Conservation (phyloP, 164 flowering plant genomes). For the Pachysandra terminalis region DNA sequence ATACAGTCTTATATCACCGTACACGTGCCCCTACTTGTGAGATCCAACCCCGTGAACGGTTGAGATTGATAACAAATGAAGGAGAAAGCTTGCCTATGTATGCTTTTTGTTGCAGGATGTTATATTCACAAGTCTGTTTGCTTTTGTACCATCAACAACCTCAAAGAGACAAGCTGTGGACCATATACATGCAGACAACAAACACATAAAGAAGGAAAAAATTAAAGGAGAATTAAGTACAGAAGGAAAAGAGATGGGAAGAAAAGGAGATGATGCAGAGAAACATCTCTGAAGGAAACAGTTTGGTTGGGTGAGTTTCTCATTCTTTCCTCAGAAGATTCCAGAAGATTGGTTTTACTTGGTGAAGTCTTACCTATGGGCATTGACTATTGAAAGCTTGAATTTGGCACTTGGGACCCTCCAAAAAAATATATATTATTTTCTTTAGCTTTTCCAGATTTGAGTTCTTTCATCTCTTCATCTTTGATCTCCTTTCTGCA, state of each 20-base stretch:
- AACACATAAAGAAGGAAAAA: not conserved
- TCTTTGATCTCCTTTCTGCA: not conserved
- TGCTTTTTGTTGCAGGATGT: not conserved
- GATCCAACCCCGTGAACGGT: not conserved
- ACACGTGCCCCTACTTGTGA: not conserved
- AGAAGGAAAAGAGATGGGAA: not conserved
- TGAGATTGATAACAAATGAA: not conserved
- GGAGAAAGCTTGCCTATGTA: not conserved
- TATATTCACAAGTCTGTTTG: no score
- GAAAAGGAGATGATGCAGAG: not conserved
- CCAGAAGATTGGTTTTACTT: slow-evolving; percentile 4
- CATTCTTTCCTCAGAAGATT: not conserved
- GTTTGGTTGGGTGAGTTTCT: no score
- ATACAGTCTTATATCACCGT: not conserved
- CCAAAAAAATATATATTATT: not conserved
- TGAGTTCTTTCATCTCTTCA: slow-evolving; percentile 7
- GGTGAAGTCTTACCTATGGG: not conserved
- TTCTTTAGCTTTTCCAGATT: not conserved
- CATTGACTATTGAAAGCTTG: not conserved
- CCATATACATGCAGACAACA: not conserved
- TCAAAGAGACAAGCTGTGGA: not conserved
- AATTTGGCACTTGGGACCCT: slow-evolving; percentile 7
- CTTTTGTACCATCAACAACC: not conserved
- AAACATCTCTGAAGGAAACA: not conserved
- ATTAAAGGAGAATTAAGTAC: no score